Base-by-base conservation (phyloP, 2,329 filamentous ascomycete species). In the Stachybotrys chartarum region DNA sequence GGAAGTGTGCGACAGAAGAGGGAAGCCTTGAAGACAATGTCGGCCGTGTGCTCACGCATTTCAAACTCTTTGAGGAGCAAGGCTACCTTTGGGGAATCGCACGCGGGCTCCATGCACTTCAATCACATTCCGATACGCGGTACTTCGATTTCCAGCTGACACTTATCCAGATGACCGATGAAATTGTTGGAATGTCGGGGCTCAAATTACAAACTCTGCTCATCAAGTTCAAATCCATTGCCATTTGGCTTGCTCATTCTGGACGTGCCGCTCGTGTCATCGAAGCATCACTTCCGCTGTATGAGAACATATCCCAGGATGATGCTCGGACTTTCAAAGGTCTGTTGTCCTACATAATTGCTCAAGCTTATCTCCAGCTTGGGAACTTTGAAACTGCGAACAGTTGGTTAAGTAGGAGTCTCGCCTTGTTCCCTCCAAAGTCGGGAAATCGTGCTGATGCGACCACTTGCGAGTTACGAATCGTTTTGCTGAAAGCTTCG, bases 301-400 rank as follows among this genome's bases (percentile, higher is more conserved):
- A 53, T 30, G 42, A 18, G 18, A 24, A 11, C 1, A 18, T 53
- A 24, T n/a, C 18, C 12, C 18, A 7, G 39, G 42, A 30, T 11
- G 42, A 47, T 12, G 17, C 31, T 12, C 39, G 24, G 18, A 30
- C 31, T 17, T 24, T 47, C 14, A 53, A 53, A 47, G 52, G n/a
- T 16, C 39, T 47, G 16, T 12, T 47, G 14, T 17, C 52, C 39
- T n/a, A 46, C 44, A n/a, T 53, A 24, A 32, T 30, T 6, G n/a
- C 52, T n/a, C 18, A 30, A 53, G 52, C 52, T 14, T 53, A 46
- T 30, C n/a, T 30, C 10, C 52, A 53, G 52, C 35, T 53, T 14
- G 18, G 24, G 52, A 30, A 53, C 18, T 18, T 30, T 5, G 16
- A 46, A 14, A 47, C 39, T 44, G 39, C 39, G 39, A 44, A 12